phyloP scores from a whole-genome alignment of 352 stramenopile species.

The Pythium aristosporum region DNA sequence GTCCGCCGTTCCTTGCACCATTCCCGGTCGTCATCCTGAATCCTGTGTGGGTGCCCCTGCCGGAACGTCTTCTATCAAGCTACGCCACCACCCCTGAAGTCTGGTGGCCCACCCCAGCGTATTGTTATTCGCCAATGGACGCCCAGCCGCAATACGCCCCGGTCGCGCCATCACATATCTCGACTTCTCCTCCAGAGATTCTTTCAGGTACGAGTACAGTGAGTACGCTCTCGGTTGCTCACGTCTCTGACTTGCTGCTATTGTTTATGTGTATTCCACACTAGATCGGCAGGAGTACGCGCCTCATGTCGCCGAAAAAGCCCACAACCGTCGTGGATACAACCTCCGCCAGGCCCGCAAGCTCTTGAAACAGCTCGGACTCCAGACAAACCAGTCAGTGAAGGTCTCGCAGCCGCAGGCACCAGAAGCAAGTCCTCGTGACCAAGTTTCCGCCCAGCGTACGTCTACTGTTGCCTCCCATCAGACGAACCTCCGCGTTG shows the following conservation, averaged over 20 bases:
- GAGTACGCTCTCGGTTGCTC: neutral
- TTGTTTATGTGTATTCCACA: neutral
- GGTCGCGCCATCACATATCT: neutral
- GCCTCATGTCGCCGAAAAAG: slow-evolving; percentile 31
- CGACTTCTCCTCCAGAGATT: neutral
- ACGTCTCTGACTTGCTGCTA: neutral
- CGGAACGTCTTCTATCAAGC: too few relatives aligned
- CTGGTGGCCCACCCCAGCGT: neutral
- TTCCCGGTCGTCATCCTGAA: slow-evolving; percentile 43
- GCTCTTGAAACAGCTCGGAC: slow-evolving; percentile 17
- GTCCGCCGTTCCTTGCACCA: slow-evolving; percentile 55
- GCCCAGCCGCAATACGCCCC: neutral
- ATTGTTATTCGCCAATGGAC: neutral
- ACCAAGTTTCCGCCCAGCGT: neutral
- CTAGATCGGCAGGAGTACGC: neutral
- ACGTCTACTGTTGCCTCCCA: neutral
- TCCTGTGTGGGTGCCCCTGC: neutral
- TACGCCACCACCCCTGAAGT: neutral
- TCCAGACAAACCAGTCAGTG: neutral
- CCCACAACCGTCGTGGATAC: slow-evolving; percentile 79
- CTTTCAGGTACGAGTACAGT: neutral
- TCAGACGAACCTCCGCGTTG: too few relatives aligned
- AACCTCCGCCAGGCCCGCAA: slow-evolving; percentile 56
- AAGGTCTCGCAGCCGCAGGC: neutral
- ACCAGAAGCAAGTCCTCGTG: neutral